Conservation (phyloP, 1,139 yeast genomes). For the Yamadazyma atmosphaerica region DNA sequence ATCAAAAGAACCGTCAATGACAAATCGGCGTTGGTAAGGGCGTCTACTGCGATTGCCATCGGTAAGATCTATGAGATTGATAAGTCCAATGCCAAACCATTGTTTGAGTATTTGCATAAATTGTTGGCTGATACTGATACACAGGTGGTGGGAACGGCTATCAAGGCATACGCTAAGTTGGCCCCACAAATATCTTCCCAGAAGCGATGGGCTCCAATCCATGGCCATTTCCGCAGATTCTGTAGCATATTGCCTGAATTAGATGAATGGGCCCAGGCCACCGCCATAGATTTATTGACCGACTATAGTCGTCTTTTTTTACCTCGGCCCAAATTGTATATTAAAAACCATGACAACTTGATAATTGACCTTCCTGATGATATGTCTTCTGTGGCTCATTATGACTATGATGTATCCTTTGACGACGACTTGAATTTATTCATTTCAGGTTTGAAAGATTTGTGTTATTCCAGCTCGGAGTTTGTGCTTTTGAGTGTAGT, state of each 20-base stretch:
- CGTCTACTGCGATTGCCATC: conserved; percentile 78
- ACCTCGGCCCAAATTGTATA: conserved; percentile 47
- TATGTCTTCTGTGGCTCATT: conserved; percentile 27
- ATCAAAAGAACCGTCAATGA: conserved; percentile 71
- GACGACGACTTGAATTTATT: conserved; percentile 62
- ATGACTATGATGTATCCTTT: conserved; percentile 38
- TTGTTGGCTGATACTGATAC: conserved; percentile 66
- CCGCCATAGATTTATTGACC: conserved; percentile 60
- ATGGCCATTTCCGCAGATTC: conserved; percentile 65
- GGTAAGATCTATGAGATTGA: conserved; percentile 58
- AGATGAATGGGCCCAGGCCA: conserved; percentile 77
- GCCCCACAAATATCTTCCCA: conserved; percentile 27
- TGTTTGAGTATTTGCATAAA: conserved; percentile 50
- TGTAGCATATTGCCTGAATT: conserved; percentile 55
- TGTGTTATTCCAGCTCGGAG: conserved; percentile 55
- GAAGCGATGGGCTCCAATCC: conserved; percentile 64
- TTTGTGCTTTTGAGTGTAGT: conserved; percentile 63
- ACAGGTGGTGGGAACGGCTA: conserved; percentile 68
- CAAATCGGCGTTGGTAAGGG: conserved; percentile 73
- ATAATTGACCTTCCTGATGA: conserved; percentile 42
- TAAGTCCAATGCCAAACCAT: conserved; percentile 30
- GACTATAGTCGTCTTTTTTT: conserved; percentile 66
- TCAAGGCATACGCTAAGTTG: conserved; percentile 56
- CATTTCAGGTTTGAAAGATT: conserved; percentile 41
- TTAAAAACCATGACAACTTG: conserved; percentile 23